Evolutionary conservation across 1,139 yeast genomes (phyloP).

Genomic region (Saccharomyces hybrid): DNA sequence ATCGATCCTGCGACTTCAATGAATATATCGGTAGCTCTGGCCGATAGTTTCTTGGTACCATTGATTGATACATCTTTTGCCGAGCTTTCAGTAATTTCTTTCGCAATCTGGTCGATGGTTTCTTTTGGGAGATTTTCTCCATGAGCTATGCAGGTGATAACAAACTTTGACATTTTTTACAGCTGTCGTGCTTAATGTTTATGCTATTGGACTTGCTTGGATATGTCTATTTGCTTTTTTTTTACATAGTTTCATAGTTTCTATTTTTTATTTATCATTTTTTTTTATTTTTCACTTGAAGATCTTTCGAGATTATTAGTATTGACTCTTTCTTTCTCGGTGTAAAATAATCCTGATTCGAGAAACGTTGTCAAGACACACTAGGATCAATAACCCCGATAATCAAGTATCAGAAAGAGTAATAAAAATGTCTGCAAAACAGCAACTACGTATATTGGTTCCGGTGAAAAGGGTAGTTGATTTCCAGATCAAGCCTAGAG

Average conservation of each 20-base stretch:
- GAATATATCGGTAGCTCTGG: constrained; percentile 16
- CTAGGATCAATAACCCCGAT: not conserved
- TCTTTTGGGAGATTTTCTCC: constrained; percentile 4
- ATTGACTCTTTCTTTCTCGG: not conserved
- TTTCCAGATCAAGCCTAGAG: constrained; percentile 86
- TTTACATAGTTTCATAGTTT: not conserved
- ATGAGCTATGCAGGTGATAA: constrained; percentile 18
- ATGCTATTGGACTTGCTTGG: not conserved
- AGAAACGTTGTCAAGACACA: not conserved
- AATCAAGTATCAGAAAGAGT: constrained; percentile 10
- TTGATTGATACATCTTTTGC: constrained; percentile 2
- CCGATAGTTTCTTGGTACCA: constrained; percentile 9
- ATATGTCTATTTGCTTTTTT: not conserved
- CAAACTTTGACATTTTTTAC: constrained; percentile 10
- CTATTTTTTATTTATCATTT: not conserved
- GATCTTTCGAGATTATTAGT: not conserved
- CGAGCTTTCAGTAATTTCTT: not conserved
- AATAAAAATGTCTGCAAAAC: not conserved
- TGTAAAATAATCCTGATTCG: not conserved
- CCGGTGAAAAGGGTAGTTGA: constrained; percentile 95
- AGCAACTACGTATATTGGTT: constrained; percentile 64
- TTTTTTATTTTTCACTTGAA: not conserved
- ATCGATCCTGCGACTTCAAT: constrained; percentile 4
- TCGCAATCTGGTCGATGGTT: not conserved
- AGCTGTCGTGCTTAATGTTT: not conserved